These are phyloP conservation scores for Cladosporium velox DNA, from an alignment of 2,329 filamentous ascomycete genomes.

Conservation along the genomic window DNA sequence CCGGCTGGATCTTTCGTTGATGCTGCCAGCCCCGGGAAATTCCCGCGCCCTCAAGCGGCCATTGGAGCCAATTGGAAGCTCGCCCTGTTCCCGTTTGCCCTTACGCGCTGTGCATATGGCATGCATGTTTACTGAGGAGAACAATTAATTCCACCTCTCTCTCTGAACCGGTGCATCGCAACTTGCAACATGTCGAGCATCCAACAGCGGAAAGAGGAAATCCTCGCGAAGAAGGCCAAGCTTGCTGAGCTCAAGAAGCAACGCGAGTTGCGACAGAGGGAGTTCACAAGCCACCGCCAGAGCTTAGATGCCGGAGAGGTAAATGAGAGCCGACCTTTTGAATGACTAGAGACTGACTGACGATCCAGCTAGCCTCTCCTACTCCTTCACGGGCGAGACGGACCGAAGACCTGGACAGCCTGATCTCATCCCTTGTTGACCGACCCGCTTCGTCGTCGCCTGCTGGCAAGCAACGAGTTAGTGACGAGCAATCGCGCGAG, in stretches of 20 bases:
- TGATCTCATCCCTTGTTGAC: slow-evolving; percentile 82
- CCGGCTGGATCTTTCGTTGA: slow-evolving; percentile 10
- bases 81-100: slow-evolving; percentile 1
- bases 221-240: slow-evolving; percentile 93
- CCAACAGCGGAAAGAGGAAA: slow-evolving; percentile 87
- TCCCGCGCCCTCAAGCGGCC: neutral
- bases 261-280: slow-evolving; percentile 77
- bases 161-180: neutral
- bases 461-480: slow-evolving; percentile 31
- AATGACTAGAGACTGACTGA: slow-evolving; percentile 30
- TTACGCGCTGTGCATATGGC: neutral
- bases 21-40: slow-evolving; percentile 6
- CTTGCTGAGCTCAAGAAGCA: slow-evolving; percentile 94
- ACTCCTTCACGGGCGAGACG: slow-evolving; percentile 68
- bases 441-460: slow-evolving; percentile 49
- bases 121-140: neutral
- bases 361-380: slow-evolving; percentile 64
- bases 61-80: slow-evolving; percentile 12
- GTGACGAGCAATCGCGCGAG: slow-evolving; percentile 30
- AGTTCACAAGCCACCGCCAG: slow-evolving; percentile 69
- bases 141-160: neutral
- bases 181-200: slow-evolving; percentile 34
- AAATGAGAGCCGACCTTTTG: slow-evolving; percentile 29
- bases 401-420: slow-evolving; percentile 71
- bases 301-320: slow-evolving; percentile 74